These are phyloP conservation scores for Nigrospora osmanthi DNA, from an alignment of 2,329 filamentous ascomycete species.

Conservation along the genomic window DNA sequence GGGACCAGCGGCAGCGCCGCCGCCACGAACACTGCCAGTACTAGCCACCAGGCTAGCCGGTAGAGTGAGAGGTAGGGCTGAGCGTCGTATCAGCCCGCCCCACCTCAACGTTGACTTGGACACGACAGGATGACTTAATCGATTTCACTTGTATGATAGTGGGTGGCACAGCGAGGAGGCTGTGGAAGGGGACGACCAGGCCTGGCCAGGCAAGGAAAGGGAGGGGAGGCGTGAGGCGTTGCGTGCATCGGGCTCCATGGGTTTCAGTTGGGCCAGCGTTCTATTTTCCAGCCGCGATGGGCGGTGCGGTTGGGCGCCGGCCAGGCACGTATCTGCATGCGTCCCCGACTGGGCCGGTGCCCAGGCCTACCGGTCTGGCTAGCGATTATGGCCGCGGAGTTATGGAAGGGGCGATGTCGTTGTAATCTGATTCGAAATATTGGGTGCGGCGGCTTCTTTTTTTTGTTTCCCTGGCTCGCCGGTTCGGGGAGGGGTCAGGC, in stretches of 20 bases:
- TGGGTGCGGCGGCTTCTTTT: not conserved
- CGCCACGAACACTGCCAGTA: conserved; percentile 10
- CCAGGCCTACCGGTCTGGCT: no score
- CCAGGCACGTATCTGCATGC: no score
- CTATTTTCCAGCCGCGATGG: not conserved
- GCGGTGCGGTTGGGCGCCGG: not conserved
- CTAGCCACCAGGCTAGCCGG: conserved; percentile 10
- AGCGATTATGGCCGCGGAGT: no score
- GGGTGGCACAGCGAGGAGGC: not conserved
- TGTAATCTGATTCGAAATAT: not conserved
- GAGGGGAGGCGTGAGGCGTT: not conserved
- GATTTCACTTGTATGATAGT: conserved; percentile 2
- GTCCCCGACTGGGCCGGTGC: no score
- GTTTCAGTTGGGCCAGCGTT: not conserved
- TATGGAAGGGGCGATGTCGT: no score
- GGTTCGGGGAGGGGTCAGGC: not conserved
- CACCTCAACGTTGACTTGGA: not conserved
- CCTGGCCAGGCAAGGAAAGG: no score
- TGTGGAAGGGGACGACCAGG: no score
- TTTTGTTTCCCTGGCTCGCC: not conserved
- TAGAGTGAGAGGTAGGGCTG: conserved; percentile 1
- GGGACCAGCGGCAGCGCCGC: conserved; percentile 18
- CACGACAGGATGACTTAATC: not conserved
- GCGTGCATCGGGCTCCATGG: not conserved
- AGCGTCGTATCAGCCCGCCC: not conserved